Base-by-base conservation (phyloP, 139 green algal species). In the Closterium sp. region DNA sequence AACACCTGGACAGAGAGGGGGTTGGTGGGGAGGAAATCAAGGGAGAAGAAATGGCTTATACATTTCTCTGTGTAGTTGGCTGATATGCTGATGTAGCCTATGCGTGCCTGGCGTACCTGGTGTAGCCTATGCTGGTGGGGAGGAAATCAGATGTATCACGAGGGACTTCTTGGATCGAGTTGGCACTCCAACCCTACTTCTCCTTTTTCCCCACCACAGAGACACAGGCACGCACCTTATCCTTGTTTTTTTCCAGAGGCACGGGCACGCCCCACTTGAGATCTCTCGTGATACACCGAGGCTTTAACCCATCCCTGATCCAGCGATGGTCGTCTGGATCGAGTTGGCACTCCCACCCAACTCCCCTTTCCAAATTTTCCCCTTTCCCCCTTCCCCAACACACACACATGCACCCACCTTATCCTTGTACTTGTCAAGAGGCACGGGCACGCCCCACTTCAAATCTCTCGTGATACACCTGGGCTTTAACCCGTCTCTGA, bases 391-490 rank as follows among this genome's bases (percentile, higher is more conserved):
- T 38, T 38, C 32, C 32, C 32, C 32, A 3, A 2, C 32, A 38
- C 32, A 38, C 32, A 38, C 32, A 38, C 32, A 38, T 3, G 3
- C 32, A 31, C 32, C 30, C 31, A 95, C 96, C 96, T 99, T 99
- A 93, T 98, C 96, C 91, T 97, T 92, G 92, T 96, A 99, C 31
- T 97, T 98, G 10, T 97, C 92, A 86, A 97, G 94, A 0, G 98
- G 98, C 38, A 99, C 98, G 0, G 97, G 97, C 0, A 97, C 98
- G 92, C 97, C 98, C 97, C 98, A 99, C 95, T 98, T 98, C 31
- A 99, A 95, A 96, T 99, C 98, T 11, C 98, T 95, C 0, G 98
- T 99, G 96, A 99, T 99, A 96, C 97, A 99, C 21, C 98, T 96
- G 62, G 96, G 93, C 95, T 99, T 98, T 31, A 99, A 96, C 0